Base-by-base conservation (phyloP, 2,329 filamentous ascomycete species). In the Elsinoe batatas region DNA sequence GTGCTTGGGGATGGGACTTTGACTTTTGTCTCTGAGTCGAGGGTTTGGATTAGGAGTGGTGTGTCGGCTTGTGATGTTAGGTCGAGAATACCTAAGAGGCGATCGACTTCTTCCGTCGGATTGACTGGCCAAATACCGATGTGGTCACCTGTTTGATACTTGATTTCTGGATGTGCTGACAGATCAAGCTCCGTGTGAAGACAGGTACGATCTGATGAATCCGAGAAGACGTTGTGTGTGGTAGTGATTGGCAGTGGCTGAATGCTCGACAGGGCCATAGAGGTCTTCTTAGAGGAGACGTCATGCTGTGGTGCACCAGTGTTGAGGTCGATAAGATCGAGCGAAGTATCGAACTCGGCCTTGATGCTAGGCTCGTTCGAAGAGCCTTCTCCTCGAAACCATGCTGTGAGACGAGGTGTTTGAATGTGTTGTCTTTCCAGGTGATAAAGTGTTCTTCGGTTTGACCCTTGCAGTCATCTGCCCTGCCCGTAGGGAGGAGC, bases 121-220 rank as follows among this genome's bases (percentile, higher is more conserved):
- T 74, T 74, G 40, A 62, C 62, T 2, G 72, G 69, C 69, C 70
- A 73, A 6, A 74, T 63, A 5, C 65, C 70, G 17, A 74, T 63
- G 56, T 74, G 71, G 51, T 74, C 72, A 8, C 72, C 72, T 26
- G 71, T 73, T 63, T 73, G 72, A 65, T 74, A 73, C 18, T 67
- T 67, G 20, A 74, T 50, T 32, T 69, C 64, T 3, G 64, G 64
- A 26, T 64, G 61, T 15, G 66, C 64, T 2, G 62, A 64, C 7
- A 73, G 62, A 54, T 74, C 71, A 3, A 74, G 59, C 49, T 72
- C 69, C 62, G 72, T 63, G 50, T 73, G 71, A 6, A 75, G 57
- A 55, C 72, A 75, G 50, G 71, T 71, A 5, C 71, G 66, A 20
- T 65, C 62, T 4, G 63, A 60, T 7, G 67, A 61, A 17, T 58